Base-by-base conservation (phyloP, 306 rosid species). In the Mimosa bimucronata region DNA sequence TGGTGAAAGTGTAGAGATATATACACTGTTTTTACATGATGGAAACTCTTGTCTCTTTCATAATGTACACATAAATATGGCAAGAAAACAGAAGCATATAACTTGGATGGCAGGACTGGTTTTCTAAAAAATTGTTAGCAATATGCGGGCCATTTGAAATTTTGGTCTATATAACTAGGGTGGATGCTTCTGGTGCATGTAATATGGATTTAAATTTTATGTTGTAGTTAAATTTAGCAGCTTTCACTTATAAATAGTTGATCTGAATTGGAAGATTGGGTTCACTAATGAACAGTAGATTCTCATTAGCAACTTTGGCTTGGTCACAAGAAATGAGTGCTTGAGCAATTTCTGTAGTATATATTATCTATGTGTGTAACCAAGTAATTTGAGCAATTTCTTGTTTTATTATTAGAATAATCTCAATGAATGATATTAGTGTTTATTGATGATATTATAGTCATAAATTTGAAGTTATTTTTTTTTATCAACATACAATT, bases 231-330 rank as follows among this genome's bases (percentile, higher is more conserved):
- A n/a, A n/a, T n/a, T n/a, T n/a, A n/a, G n/a, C n/a, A n/a, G n/a
- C n/a, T n/a, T n/a, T n/a, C n/a, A n/a, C n/a, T n/a, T n/a, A n/a
- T n/a, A n/a, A 45, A 45, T 18, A 12, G 14, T 1, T n/a, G 48
- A 45, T 61, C 40, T 48, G 28, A 64, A 66, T 73, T 72, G 82
- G 38, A 66, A 37, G 72, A 38, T 19, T 65, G 68, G 29, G 4
- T 13, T 62, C 26, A 71, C 55, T 77, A 46, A 7, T 65, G 26
- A 57, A 67, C 31, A 45, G 5, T 64, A 23, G 66, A 48, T 31
- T 62, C 69, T n/a, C n/a, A 21, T 31, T 9, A 61, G 34, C 29
- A 26, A 28, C 66, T 11, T 58, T 28, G 37, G 61, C 61, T 55
- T 61, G 66, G 66, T 61, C 16, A 28, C 28, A 29, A 14, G 19